Evolutionary conservation across 2,329 filamentous ascomycete genomes (phyloP), one percentile per base, ranked within the genome.

Genomic region (Calonectria pteridis): DNA sequence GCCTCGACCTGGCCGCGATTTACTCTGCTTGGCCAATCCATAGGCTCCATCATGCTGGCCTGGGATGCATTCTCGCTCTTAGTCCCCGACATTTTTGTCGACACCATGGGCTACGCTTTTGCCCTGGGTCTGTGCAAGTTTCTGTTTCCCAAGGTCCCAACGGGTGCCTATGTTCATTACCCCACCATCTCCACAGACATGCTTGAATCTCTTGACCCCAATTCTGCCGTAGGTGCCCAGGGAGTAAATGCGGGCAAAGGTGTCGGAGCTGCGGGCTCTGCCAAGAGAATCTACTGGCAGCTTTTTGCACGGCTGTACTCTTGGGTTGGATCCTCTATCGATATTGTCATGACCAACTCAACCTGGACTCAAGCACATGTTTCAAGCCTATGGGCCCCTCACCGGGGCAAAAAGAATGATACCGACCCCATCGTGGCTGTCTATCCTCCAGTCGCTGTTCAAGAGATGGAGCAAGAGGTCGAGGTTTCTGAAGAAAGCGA

Each of bases 51-150:
- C 58, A 83, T 98, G 33, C 89, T 99, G 68, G 96, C 94, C 31
- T 97, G 95, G 89, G 96, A 99, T 81, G 96, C 96, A 14, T 97
- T 99, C 83, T 93, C 91, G n/a, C 91, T 98, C 3, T 89, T 98
- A 3, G 94, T 96, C 0, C 97, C 97, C 0, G 97, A 99, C 83
- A 90, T 98, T 67, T 98, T 98, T 83, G 89, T 99, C 79, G 97
- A 99, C 82, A 99, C 97, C 2, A 98, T 99, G 96, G 97, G 97
- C 75, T 99, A 98, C 81, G 95, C 96, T 31, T 99, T 98, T 82
- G 91, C 94, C 0, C 90, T 98, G 14, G 95, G 94, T 11, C 88
- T 98, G 4, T 94, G 90, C 84, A 97, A 95, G 82, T 90, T 94
- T 76, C 88, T 98, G 29, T 98, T 98, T 82, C 93, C 91, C 0